These are phyloP conservation scores for Chlamydomonas sphaeroides DNA, from an alignment of 139 green algal genomes.

Conservation along the genomic window DNA sequence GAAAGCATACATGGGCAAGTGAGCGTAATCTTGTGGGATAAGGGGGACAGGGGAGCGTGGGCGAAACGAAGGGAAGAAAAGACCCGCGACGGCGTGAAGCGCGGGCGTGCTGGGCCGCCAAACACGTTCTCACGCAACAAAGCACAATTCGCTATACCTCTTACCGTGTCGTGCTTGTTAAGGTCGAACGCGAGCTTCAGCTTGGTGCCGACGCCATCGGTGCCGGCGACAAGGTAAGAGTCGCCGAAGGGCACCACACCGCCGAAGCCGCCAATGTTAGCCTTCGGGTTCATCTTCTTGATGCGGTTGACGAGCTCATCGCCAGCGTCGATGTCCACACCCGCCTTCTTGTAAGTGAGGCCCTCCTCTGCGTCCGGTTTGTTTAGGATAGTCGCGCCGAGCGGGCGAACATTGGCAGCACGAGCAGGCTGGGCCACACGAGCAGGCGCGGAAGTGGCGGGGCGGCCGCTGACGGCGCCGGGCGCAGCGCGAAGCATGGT, in stretches of 20 bases:
- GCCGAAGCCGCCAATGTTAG: constrained; percentile 93
- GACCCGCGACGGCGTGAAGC: no score
- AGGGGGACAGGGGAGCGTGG: no score
- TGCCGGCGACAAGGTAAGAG: constrained; percentile 94
- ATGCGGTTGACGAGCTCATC: constrained; percentile 96
- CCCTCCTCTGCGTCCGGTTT: constrained; percentile 35
- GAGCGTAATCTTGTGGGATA: no score
- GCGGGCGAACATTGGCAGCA: background rate
- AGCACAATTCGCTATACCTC: no score
- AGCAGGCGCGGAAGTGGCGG: background rate
- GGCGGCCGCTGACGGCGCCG: background rate
- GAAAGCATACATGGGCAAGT: background rate
- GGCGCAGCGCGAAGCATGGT: constrained; percentile 25
- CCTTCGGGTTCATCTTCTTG: constrained; percentile 87
- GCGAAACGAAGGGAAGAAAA: no score
- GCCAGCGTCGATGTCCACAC: constrained; percentile 97
- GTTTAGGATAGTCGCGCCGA: constrained; percentile 27
- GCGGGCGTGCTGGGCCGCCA: no score
- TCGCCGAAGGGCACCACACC: constrained; percentile 98
- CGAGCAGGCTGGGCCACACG: constrained; percentile 5
- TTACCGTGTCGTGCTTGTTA: constrained; percentile 95
- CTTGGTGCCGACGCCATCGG: constrained; percentile 98
- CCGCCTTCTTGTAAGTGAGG: constrained; percentile 90
- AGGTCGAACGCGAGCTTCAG: constrained; percentile 98
- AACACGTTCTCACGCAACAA: no score